Evolutionary conservation across 2,329 filamentous ascomycete genomes (phyloP).

Genomic region (Cryphonectria japonica): DNA sequence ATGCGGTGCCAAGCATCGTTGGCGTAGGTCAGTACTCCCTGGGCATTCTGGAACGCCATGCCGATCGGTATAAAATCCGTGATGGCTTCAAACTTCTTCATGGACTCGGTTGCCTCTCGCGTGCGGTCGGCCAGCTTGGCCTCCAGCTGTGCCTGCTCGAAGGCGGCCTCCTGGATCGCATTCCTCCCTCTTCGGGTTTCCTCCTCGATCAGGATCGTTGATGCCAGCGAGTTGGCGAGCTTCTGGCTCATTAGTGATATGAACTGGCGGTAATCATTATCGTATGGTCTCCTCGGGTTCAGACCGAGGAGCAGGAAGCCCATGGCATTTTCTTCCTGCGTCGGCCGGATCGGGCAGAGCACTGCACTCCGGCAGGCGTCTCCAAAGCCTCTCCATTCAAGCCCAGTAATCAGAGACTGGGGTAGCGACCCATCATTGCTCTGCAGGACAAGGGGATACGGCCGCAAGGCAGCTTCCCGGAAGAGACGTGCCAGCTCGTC

Average conservation of each 20-base stretch:
- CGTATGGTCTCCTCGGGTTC: conserved; percentile 72
- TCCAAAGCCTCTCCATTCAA: conserved; percentile 66
- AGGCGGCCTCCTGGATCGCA: conserved; percentile 67
- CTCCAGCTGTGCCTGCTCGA: conserved; percentile 68
- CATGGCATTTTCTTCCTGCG: conserved; percentile 66
- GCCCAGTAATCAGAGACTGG: conserved; percentile 57
- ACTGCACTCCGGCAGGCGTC: conserved; percentile 68
- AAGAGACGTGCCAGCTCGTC: conserved; percentile 46
- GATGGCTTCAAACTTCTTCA: conserved; percentile 70
- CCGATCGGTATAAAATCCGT: conserved; percentile 76
- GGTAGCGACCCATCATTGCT: conserved; percentile 59
- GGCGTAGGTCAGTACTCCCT: conserved; percentile 69
- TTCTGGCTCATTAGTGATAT: conserved; percentile 59
- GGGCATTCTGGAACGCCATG: conserved; percentile 70
- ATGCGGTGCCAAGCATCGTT: conserved; percentile 69
- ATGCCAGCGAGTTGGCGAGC: conserved; percentile 69
- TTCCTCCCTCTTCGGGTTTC: conserved; percentile 62
- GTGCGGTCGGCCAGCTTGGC: conserved; percentile 64
- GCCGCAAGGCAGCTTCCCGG: conserved; percentile 43
- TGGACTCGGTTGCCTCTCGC: conserved; percentile 54
- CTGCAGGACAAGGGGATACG: conserved; percentile 46
- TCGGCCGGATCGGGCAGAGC: conserved; percentile 69
- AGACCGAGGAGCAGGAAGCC: conserved; percentile 72
- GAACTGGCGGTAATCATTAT: conserved; percentile 73
- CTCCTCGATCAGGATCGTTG: conserved; percentile 71